Evolutionary conservation across 108 stramenopile genomes (phyloP).

Genomic region (Cyclotella atomus): DNA sequence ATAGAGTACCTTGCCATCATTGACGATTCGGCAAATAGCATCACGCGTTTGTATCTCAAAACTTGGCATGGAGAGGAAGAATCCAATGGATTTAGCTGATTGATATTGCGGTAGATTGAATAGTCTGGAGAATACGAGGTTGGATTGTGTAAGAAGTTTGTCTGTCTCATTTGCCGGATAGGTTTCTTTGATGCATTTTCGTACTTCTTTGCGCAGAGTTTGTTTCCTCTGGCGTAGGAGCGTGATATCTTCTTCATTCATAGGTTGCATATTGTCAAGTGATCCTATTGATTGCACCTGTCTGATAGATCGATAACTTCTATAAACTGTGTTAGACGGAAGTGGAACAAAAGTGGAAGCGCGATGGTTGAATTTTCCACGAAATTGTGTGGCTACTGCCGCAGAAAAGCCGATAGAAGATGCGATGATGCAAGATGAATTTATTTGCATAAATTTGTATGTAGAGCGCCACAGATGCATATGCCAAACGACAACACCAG

Average conservation of each 20-base stretch:
- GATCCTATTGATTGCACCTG: not conserved
- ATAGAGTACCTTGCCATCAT: constrained; percentile 68
- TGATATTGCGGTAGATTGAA: constrained; percentile 70
- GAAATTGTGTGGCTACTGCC: too few species aligned
- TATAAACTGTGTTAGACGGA: not conserved
- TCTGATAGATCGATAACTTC: not conserved
- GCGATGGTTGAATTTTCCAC: too few species aligned
- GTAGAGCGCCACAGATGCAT: too few species aligned
- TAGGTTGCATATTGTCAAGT: not conserved
- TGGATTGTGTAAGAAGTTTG: not conserved
- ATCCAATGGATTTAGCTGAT: constrained; percentile 69
- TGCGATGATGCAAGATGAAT: too few species aligned
- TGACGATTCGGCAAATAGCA: constrained; percentile 41
- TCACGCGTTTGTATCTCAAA: constrained; percentile 81
- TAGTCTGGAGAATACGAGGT: constrained; percentile 63
- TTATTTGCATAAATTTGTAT: too few species aligned
- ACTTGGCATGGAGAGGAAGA: constrained; percentile 88
- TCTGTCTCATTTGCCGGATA: constrained; percentile 40
- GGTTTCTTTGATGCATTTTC: constrained; percentile 40
- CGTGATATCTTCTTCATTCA: constrained; percentile 1
- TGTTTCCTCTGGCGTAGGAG: constrained; percentile 34
- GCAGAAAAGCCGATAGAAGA: too few species aligned
- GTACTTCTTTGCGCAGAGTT: constrained; percentile 64
- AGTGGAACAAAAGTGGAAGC: too few species aligned
- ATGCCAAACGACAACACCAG: too few species aligned